These are phyloP conservation scores for Podila minutissima DNA, from an alignment of 192 early-diverging fungal species.

Conservation along the genomic window DNA sequence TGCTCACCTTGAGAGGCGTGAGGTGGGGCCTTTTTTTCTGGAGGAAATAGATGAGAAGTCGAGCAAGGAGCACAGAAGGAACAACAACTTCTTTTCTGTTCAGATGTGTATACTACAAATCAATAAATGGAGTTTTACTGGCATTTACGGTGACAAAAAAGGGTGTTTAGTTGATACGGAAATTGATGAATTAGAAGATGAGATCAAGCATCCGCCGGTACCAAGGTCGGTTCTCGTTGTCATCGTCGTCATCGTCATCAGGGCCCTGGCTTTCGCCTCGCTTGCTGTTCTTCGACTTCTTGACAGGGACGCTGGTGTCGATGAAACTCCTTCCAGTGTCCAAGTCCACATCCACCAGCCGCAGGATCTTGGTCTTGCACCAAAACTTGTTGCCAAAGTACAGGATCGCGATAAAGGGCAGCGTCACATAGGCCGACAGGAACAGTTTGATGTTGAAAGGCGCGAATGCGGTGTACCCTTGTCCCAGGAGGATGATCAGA, in stretches of 20 bases:
- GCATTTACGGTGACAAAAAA: not conserved
- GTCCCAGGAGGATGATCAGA: slow-evolving; percentile 66
- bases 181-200: not conserved
- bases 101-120: too few relatives aligned
- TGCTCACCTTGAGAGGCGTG: not conserved
- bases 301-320: not conserved
- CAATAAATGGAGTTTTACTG: too few relatives aligned
- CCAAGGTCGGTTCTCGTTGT: not conserved
- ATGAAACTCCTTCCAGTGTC: slow-evolving; percentile 57
- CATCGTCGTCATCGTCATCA: not conserved
- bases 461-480: slow-evolving; percentile 62
- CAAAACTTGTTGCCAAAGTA: slow-evolving; percentile 71
- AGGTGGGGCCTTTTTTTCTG: not conserved
- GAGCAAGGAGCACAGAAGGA: not conserved
- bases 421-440: slow-evolving; percentile 67
- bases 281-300: not conserved
- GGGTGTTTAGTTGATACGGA: not conserved
- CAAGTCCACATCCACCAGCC: slow-evolving; percentile 68
- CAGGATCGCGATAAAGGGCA: slow-evolving; percentile 66
- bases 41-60: not conserved
- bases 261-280: not conserved
- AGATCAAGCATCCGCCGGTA: not conserved
- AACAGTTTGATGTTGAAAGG: slow-evolving; percentile 55
- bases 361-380: slow-evolving; percentile 66
- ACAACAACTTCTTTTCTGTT: too few relatives aligned